Conservation (phyloP, 805 yeast genomes). For the Kluyveromyces dobzhanskii region DNA sequence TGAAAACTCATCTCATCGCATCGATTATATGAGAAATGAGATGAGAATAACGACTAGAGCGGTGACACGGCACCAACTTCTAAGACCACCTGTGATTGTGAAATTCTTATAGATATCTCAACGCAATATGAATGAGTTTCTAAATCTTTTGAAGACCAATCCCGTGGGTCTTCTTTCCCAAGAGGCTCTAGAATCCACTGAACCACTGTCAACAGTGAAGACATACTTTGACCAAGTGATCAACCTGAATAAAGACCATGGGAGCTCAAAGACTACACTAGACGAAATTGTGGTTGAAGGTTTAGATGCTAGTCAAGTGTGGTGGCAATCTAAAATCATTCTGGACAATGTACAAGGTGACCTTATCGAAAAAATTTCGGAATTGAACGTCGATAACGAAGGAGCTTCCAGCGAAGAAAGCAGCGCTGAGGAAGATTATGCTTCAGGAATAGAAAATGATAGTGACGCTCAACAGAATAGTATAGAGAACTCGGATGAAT, state of each 20-base stretch:
- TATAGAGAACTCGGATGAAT: slow-evolving; percentile 17
- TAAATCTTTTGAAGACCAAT: slow-evolving; percentile 13
- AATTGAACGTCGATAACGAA: slow-evolving; percentile 31
- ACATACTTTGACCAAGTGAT: slow-evolving; percentile 23
- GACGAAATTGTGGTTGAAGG: slow-evolving; percentile 84
- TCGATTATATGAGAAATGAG: too few species aligned
- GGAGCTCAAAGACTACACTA: slow-evolving; percentile 42
- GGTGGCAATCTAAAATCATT: slow-evolving; percentile 86
- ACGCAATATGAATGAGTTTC: slow-evolving; percentile 12
- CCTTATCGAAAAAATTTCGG: slow-evolving; percentile 49
- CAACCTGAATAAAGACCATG: slow-evolving; percentile 12
- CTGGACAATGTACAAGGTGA: slow-evolving; percentile 68
- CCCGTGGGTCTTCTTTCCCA: slow-evolving; percentile 17
- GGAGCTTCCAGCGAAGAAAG: slow-evolving; percentile 18
- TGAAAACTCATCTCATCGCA: too few species aligned
- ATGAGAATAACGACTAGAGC: too few species aligned
- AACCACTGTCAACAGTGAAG: slow-evolving; percentile 20
- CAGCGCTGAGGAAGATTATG: slow-evolving; percentile 14
- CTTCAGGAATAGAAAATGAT: slow-evolving; percentile 35
- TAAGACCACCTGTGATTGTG: too few species aligned
- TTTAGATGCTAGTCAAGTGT: slow-evolving; percentile 80
- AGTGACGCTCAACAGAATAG: slow-evolving; percentile 5
- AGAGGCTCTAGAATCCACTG: slow-evolving; percentile 12
- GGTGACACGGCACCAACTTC: too few species aligned
- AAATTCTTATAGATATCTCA: too few species aligned